Conservation (phyloP, 495 filamentous ascomycete genomes). For the Xylaria scruposa region DNA sequence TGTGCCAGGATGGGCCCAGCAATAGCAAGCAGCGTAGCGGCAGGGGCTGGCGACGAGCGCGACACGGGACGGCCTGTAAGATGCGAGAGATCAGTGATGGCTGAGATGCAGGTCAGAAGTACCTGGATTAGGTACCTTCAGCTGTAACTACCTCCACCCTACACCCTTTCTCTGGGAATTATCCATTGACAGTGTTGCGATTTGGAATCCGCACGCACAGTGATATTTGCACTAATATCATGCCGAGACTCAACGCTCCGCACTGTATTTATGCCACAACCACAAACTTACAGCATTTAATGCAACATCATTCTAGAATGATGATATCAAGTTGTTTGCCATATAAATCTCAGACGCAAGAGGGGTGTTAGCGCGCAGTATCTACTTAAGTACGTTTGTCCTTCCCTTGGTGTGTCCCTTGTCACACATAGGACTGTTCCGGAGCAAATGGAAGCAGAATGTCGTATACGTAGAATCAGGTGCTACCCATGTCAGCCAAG, state of each 20-base stretch:
- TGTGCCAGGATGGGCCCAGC: conserved; percentile 39
- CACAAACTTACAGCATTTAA: neutral
- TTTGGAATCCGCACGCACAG: conserved; percentile 22
- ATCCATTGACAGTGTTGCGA: conserved; percentile 20
- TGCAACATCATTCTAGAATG: too few species aligned
- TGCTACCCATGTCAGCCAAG: conserved; percentile 22
- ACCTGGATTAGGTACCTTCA: conserved; percentile 7
- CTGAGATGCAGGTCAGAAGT: conserved; percentile 30
- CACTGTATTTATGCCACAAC: conserved; percentile 10
- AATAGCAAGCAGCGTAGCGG: conserved; percentile 24
- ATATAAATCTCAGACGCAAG: neutral
- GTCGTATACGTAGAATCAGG: neutral
- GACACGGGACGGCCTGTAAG: conserved; percentile 29
- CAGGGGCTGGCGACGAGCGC: conserved; percentile 26
- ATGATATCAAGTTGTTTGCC: neutral
- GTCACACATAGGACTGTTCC: neutral
- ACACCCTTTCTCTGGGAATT: neutral
- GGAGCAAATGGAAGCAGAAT: neutral
- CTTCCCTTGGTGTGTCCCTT: neutral
- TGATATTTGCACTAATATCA: neutral
- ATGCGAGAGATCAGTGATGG: conserved; percentile 27
- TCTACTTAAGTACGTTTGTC: neutral
- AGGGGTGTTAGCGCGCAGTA: neutral
- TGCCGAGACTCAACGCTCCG: neutral
- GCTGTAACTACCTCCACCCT: neutral